A percentile compares a stretch with the other conserved stretches of the same genome.
Conservation (phyloP, 2,329 filamentous ascomycete genomes). For the Samsoniella hepiali region DNA sequence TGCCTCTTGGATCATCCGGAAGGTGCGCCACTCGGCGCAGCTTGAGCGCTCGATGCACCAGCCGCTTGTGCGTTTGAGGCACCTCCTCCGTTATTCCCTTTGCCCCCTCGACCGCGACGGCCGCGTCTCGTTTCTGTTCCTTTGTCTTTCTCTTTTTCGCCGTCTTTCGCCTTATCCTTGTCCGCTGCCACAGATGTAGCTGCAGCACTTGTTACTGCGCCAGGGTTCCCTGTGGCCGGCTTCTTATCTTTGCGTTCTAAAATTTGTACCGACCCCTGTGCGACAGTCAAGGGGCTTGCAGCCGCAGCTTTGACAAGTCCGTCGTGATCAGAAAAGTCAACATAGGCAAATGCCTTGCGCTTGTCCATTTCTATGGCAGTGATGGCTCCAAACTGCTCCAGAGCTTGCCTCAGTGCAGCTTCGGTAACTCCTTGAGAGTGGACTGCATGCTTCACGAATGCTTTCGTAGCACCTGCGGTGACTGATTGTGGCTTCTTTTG, state of each 20-base stretch:
- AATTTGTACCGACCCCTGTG: conserved; percentile 82
- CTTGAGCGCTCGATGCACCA: neutral
- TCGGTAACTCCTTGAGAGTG: conserved; percentile 91
- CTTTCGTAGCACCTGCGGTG: conserved; percentile 54
- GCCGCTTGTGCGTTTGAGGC: conserved; percentile 16
- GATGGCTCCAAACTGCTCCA: conserved; percentile 71
- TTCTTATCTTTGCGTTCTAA: conserved; percentile 72
- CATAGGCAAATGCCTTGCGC: conserved; percentile 90
- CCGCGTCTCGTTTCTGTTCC: conserved; percentile 33
- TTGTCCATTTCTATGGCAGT: conserved; percentile 87
- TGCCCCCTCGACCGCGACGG: conserved; percentile 32
- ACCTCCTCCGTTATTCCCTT: conserved; percentile 22
- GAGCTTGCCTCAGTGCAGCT: conserved; percentile 67
- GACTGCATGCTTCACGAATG: conserved; percentile 80
- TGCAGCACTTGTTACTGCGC: conserved; percentile 9
- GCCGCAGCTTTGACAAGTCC: conserved; percentile 74
- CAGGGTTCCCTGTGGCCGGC: conserved; percentile 24
- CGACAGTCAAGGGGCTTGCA: conserved; percentile 77
- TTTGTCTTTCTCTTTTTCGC: conserved; percentile 21
- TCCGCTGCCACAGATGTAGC: conserved; percentile 14
- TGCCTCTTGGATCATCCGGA: conserved; percentile 18
- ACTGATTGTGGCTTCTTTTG: conserved; percentile 34
- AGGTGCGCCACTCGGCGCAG: neutral
- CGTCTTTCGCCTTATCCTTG: conserved; percentile 25
- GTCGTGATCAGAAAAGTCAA: conserved; percentile 76